Base-by-base conservation (phyloP, 495 filamentous ascomycete genomes). In the Penicillium robsamsonii region DNA sequence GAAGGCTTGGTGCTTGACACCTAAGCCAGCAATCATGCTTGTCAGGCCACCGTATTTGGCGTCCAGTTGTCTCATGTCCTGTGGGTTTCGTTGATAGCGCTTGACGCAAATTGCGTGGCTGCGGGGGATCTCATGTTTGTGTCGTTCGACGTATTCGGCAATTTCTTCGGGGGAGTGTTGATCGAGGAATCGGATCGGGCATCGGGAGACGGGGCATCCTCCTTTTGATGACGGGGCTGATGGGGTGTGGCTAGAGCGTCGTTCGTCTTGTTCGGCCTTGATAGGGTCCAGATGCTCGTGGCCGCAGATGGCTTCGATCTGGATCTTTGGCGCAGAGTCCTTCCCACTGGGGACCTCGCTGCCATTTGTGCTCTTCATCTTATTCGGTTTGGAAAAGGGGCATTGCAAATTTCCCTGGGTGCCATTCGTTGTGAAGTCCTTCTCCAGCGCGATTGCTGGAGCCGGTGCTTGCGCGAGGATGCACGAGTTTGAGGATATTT, bases 161-260 rank as follows among this genome's bases (percentile, higher is more conserved):
- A 96, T 84, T 69, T 96, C 92, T 75, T 95, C 90, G 1, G 92
- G 91, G 1, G 89, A 89, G 67, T 95, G 90, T 68, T 95, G 86
- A 64, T 96, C 86, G 58, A 96, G 73, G 67, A 86, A 95, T 33
- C 92, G 87, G 58, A 96, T 96, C 2, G 92, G 92, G 70, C 92
- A 96, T 64, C 87, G 85, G 30, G 84, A 78, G 54, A 96, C 92
- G 1, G 91, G 92, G 70, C 92, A 96, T 65, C 82, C 87, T 31
- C 78, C 67, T 9, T 69, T 70, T 3, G 82, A 82, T 13, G 81
- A 80, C 30, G 75, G 70, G 22, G 77, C 77, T 1, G 83, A 84
- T 17, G 67, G 63, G 5, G 67, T 63, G n/a, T 62, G 67, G 45
- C 68, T 73, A 18, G 72, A 74, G 5, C 63, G 68, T 58, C 66